Percentiles rank a stretch among this genome's conserved stretches.
Evolutionary conservation across 1,284 basidiomycete genomes (phyloP).

Genomic region (Papiliotrema nemorosa): DNA sequence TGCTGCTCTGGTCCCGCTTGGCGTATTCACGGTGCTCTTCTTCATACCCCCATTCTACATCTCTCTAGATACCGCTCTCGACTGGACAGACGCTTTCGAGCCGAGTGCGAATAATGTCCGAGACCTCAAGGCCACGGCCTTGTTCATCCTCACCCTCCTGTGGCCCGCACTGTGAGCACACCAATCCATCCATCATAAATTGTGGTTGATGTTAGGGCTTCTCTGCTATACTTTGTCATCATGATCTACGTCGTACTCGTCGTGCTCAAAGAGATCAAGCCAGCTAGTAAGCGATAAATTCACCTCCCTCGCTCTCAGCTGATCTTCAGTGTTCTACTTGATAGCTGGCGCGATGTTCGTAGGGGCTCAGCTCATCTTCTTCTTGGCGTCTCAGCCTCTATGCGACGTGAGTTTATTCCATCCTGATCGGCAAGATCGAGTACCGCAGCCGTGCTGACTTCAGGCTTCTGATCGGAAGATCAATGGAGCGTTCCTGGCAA

Average conservation of each 20-base stretch:
- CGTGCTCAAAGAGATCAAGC: constrained; percentile 66
- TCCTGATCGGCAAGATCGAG: background rate
- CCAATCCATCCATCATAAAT: background rate
- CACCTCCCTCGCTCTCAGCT: constrained; percentile 14
- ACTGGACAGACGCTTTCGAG: constrained; percentile 60
- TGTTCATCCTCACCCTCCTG: constrained; percentile 74
- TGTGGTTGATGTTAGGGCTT: constrained; percentile 54
- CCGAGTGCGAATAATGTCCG: constrained; percentile 36
- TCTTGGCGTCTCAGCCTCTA: constrained; percentile 69
- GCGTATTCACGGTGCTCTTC: constrained; percentile 59
- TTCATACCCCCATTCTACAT: constrained; percentile 72
- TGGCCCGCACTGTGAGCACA: constrained; percentile 70
- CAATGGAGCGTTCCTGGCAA: constrained; percentile 77
- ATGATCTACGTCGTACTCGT: constrained; percentile 73
- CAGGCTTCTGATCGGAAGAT: constrained; percentile 63
- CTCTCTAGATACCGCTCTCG: constrained; percentile 67
- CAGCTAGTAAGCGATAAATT: constrained; percentile 53
- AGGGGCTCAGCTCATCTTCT: constrained; percentile 69
- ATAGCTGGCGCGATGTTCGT: constrained; percentile 62
- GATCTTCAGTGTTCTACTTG: constrained; percentile 52
- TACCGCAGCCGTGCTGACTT: constrained; percentile 3
- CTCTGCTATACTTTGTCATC: constrained; percentile 61
- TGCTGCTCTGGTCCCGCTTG: constrained; percentile 50
- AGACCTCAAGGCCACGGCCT: constrained; percentile 60
- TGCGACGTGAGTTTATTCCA: constrained; percentile 60